Evolutionary conservation across 2,329 filamentous ascomycete species (phyloP), one percentile per base, ranked within the genome.

Genomic region (Emericellopsis atlantica): DNA sequence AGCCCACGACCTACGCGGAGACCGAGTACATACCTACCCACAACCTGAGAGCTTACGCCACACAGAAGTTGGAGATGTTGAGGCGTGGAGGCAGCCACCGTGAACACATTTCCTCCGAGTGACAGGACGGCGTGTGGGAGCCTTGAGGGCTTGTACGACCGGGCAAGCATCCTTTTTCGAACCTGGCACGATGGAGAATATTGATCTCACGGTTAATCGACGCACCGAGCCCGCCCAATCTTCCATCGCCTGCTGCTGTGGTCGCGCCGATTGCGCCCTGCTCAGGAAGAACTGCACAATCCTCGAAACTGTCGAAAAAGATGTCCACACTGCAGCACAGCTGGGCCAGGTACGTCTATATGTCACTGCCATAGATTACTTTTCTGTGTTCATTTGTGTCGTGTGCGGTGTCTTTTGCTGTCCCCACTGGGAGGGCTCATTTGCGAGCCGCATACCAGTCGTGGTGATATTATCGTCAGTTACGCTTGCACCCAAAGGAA

Each of bases 281-380:
- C 72, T 95, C 46, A 78, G 76, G 59, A 81, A 89, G 63, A 95
- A 90, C 62, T 81, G 79, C 59, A 71, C 74, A 36, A 71, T 87
- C 46, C 70, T 96, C 37, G 80, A 86, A 51, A 81, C 76, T 45
- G 72, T 96, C 48, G 90, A 96, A 63, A 83, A 81, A 52, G 86
- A 95, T 64, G 84, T 95, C 41, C 79, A 81, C 52, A 86, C 78
- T 40, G 92, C 92, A 33, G 92, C 88, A 38, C 75, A 83, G 57
- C 74, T 95, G 52, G 92, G 92, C 49, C 85, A 95, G 84, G 90
- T 95, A 81, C 57, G 85, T 76, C 37, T 37, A 22, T 10, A 12
- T 12, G 16, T 39, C 21, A 12, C 24, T 22, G 15, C 24, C 6
- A 10, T 34, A 26, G n/a, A 32, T 40, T 32, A 7, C 21, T 16